phyloP scores from a whole-genome alignment of 495 filamentous ascomycete genomes.

The Penicillium goetzii region DNA sequence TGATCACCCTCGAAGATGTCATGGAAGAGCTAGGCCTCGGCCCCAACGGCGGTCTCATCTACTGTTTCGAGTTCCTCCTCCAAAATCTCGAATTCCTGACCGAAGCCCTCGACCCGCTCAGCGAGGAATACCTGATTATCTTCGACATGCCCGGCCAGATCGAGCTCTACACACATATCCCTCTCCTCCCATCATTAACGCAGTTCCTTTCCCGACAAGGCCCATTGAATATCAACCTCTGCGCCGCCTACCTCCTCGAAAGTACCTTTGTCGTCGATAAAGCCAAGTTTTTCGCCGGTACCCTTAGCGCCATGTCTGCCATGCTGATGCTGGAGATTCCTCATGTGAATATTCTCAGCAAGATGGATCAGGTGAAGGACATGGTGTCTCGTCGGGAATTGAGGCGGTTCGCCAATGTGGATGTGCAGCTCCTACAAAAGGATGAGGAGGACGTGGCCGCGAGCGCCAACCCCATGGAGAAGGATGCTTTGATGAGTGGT shows the following conservation, averaged over 20 bases:
- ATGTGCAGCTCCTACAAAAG: conserved; percentile 72
- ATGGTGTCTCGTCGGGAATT: conserved; percentile 80
- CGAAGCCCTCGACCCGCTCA: conserved; percentile 80
- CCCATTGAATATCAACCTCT: conserved; percentile 84
- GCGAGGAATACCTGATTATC: conserved; percentile 93
- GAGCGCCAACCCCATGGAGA: conserved; percentile 57
- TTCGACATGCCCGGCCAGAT: conserved; percentile 99
- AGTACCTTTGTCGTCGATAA: conserved; percentile 92
- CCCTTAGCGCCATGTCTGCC: conserved; percentile 93
- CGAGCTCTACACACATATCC: conserved; percentile 97
- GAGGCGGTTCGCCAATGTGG: conserved; percentile 84
- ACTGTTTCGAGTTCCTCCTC: conserved; percentile 93
- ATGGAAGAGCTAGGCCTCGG: conserved; percentile 96
- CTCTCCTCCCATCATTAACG: conserved; percentile 83
- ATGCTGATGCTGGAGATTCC: conserved; percentile 98
- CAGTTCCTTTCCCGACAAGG: conserved; percentile 78
- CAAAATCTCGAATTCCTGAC: conserved; percentile 96
- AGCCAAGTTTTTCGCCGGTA: conserved; percentile 96
- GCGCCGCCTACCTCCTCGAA: conserved; percentile 95
- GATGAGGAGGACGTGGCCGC: conserved; percentile 46
- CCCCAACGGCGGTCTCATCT: conserved; percentile 94
- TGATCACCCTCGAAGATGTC: conserved; percentile 94
- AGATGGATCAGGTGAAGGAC: conserved; percentile 94
- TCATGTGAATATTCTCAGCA: conserved; percentile 90
- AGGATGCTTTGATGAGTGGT: conserved; percentile 74